phyloP scores from a whole-genome alignment of 2,329 filamentous ascomycete species.

The Leptosphaerulina australis region DNA sequence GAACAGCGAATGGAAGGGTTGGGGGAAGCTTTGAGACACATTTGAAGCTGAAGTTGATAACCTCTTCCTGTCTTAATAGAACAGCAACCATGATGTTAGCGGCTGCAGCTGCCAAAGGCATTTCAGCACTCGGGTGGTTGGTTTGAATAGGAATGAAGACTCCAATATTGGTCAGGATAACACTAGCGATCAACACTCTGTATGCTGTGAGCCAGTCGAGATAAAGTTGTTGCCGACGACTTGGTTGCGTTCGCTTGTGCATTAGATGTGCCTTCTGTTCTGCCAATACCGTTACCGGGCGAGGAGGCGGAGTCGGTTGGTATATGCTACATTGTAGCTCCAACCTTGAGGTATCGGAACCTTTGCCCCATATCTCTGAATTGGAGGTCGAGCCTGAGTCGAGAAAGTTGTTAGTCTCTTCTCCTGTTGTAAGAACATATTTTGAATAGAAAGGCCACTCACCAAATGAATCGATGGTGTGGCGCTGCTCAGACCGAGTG shows the following conservation, averaged over 20 bases:
- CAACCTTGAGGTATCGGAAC: neutral
- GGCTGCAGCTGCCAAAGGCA: constrained; percentile 37
- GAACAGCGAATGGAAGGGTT: constrained; percentile 31
- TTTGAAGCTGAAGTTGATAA: constrained; percentile 40
- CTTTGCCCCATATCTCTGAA: neutral
- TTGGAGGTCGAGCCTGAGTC: neutral
- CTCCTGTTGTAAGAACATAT: neutral
- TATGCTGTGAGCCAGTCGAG: constrained; percentile 30
- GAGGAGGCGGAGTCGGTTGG: too few species aligned
- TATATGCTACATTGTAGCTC: neutral
- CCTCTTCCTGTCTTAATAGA: constrained; percentile 42
- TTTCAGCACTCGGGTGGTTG: neutral
- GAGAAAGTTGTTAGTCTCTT: neutral
- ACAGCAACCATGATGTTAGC: constrained; percentile 44
- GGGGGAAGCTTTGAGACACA: constrained; percentile 37
- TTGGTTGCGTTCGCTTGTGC: neutral
- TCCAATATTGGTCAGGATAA: constrained; percentile 18
- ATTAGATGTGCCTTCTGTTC: neutral
- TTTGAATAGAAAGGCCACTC: neutral
- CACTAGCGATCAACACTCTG: constrained; percentile 20
- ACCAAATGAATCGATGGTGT: neutral
- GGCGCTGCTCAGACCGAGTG: neutral
- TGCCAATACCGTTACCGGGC: too few species aligned
- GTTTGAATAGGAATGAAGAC: neutral
- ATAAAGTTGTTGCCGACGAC: constrained; percentile 4